These are phyloP conservation scores for Cubamyces lactineus DNA, from an alignment of 768 basidiomycete genomes.

Conservation along the genomic window DNA sequence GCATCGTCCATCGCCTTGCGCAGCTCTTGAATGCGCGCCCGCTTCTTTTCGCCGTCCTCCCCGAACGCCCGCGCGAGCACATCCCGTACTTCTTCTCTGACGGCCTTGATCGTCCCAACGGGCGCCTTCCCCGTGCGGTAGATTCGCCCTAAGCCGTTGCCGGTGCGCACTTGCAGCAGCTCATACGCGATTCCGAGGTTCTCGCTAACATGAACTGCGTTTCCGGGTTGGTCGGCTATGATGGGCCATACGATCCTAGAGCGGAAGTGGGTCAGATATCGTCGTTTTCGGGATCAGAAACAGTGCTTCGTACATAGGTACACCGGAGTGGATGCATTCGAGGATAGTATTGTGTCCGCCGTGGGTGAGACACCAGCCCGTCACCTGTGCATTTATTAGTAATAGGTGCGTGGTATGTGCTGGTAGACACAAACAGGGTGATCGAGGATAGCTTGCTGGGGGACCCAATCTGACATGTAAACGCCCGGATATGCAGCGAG, in stretches of 20 bases:
- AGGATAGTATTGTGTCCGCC: constrained; percentile 14
- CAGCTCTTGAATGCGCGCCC: constrained; percentile 23
- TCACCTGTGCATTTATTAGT: neutral
- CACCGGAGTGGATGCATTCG: constrained; percentile 4
- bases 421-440: neutral
- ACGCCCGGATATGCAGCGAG: neutral
- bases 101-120: constrained; percentile 30
- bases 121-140: constrained; percentile 19
- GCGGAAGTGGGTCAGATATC: neutral
- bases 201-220: constrained; percentile 27
- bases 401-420: neutral
- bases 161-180: constrained; percentile 29
- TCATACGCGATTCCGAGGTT: constrained; percentile 32
- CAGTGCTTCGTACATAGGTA: constrained; percentile 14
- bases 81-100: constrained; percentile 23
- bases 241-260: constrained; percentile 28
- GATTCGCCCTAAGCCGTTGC: constrained; percentile 18
- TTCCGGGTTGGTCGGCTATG: constrained; percentile 29
- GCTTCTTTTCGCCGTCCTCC: constrained; percentile 31
- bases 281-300: too few relatives aligned
- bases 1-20: neutral
- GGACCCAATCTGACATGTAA: constrained; percentile 1
- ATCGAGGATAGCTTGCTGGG: constrained; percentile 7
- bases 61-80: constrained; percentile 29
- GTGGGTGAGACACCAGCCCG: constrained; percentile 14